Percentiles rank a stretch among this genome's conserved stretches.
These are phyloP conservation scores for Mycena citricolor DNA, from an alignment of 1,284 basidiomycete species.

Conservation along the genomic window DNA sequence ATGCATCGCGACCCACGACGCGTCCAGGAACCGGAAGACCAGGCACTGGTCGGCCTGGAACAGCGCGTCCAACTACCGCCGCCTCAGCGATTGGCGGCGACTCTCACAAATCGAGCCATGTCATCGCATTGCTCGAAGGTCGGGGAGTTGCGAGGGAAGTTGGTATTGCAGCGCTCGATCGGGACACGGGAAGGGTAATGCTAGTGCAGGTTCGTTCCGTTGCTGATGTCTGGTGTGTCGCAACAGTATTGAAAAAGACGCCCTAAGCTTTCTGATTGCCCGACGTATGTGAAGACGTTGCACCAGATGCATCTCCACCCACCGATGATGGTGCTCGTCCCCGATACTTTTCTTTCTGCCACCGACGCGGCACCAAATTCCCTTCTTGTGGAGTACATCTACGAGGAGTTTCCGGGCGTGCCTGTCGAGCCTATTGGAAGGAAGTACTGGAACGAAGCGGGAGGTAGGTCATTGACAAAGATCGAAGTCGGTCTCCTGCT, in stretches of 20 bases:
- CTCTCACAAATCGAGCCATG: conserved; percentile 59
- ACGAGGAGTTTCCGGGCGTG: conserved; percentile 71
- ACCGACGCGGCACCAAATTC: conserved; percentile 51
- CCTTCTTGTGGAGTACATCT: conserved; percentile 69
- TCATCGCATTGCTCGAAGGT: conserved; percentile 72
- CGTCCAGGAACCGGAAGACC: no score
- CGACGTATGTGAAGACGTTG: conserved; percentile 84
- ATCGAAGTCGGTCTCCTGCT: no score
- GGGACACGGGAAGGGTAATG: conserved; percentile 74
- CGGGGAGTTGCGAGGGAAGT: conserved; percentile 78
- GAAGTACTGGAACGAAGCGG: conserved; percentile 78
- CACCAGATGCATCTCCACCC: conserved; percentile 81
- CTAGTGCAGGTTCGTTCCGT: conserved; percentile 58
- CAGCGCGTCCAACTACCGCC: conserved; percentile 60
- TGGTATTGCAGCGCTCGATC: conserved; percentile 82
- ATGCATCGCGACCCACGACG: no score
- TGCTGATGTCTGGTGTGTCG: conserved; percentile 7
- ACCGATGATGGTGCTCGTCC: conserved; percentile 73
- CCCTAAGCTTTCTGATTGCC: conserved; percentile 74
- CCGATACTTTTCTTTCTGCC: conserved; percentile 70
- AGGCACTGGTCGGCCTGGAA: no score
- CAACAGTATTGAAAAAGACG: conserved; percentile 9
- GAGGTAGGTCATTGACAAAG: conserved; percentile 60
- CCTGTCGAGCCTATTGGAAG: conserved; percentile 69
- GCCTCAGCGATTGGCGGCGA: conserved; percentile 54